Evolutionary conservation across 2,329 filamentous ascomycete genomes (phyloP), one percentile per base, ranked within the genome.

Genomic region (Furcasterigmium furcatum): DNA sequence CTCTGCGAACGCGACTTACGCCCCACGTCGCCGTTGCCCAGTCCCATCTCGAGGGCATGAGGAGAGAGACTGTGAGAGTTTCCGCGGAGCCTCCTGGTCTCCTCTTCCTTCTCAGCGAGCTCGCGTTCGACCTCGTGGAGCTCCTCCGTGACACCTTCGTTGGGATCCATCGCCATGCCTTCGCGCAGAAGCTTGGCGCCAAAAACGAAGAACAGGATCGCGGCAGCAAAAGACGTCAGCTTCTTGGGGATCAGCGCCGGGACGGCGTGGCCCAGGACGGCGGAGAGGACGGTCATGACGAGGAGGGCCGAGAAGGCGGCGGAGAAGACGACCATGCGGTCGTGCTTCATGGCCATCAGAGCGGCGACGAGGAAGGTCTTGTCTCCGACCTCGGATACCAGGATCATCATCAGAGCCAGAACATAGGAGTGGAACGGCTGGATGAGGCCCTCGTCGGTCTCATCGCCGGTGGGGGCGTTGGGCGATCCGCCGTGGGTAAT

Each of bases 301-400:
- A 96, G 81, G 38, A 99, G 76, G 9, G 94, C 95, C 44, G 85
- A 84, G 58, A 96, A 92, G n/a, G 94, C 94, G 8, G 94, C 91
- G 2, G 89, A 88, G 70, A 99, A 99, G 50, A 99, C 94, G 12
- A 97, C 79, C 52, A 96, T 73, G 43, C 94, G 86, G 51, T 94
- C 87, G 59, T 99, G 92, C 64, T 96, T 94, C 94, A 99, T 99
- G 12, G 94, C 94, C 94, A 99, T 99, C 16, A 99, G 80, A 8
- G 91, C 92, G 7, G 94, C 94, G 19, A 99, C 90, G 36, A 99
- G 78, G 73, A 99, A 99, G 0, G 94, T 99, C 72, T 99, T 99
- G 79, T 99, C 94, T 52, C 94, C 94, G 58, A 99, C 84, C 65
- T 99, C 94, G 39, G 92, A 96, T 57, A 97, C 87, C 51, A 97